Conservation (phyloP, 495 filamentous ascomycete species). For the Chaetomidium leptoderma region DNA sequence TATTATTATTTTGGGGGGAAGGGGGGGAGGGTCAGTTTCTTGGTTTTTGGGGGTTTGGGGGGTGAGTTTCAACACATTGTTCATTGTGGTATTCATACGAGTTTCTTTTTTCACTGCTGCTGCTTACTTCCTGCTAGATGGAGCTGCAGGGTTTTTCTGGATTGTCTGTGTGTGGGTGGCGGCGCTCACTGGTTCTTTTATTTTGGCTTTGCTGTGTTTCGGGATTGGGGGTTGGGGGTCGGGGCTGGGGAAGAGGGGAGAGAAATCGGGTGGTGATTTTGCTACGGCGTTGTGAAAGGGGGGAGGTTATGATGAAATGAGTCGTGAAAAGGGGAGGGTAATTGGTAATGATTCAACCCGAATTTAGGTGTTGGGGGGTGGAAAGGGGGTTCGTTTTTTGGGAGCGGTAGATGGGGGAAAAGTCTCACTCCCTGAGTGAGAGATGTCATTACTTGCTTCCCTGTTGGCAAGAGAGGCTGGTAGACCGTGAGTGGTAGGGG, state of each 20-base stretch:
- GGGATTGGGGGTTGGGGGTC: not conserved
- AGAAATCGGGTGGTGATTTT: not conserved
- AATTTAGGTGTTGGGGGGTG: not conserved
- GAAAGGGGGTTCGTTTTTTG: not conserved
- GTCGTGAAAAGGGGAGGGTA: not conserved
- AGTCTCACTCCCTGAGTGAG: not conserved
- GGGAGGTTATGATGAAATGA: not conserved
- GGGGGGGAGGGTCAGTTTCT: too few relatives aligned
- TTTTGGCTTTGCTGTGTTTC: not conserved
- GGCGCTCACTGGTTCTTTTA: not conserved
- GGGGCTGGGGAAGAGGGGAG: not conserved
- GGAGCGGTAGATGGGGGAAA: not conserved
- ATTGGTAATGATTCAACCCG: slow-evolving; percentile 1
- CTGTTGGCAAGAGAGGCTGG: not conserved
- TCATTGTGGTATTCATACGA: too few relatives aligned
- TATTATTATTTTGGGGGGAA: not conserved
- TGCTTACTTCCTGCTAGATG: too few relatives aligned
- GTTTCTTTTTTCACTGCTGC: not conserved
- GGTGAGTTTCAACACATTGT: too few relatives aligned
- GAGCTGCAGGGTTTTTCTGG: too few relatives aligned
- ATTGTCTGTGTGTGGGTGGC: too few relatives aligned
- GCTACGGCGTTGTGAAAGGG: not conserved
- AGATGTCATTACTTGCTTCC: not conserved
- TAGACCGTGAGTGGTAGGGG: too few relatives aligned
- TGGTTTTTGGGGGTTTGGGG: not conserved